Evolutionary conservation across 2,329 filamentous ascomycete species (phyloP), one percentile per base, ranked within the genome.

Genomic region (Aspergillus hortae): DNA sequence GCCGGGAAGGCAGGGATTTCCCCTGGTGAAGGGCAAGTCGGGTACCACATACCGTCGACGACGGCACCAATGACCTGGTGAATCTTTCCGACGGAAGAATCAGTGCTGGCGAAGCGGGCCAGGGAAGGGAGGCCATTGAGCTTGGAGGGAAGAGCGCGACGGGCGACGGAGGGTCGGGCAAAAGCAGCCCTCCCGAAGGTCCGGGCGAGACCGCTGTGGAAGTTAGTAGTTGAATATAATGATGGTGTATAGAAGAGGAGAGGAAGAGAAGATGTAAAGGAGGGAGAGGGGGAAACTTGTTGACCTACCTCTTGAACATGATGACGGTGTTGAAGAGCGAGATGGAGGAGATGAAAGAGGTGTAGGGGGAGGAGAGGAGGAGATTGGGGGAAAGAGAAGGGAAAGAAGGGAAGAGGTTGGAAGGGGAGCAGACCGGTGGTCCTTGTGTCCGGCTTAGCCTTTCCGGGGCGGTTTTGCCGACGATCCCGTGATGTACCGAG

Each of bases 21-120:
- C 23, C 56, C 55, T 54, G 19, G 47, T 41, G 57, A 61, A 60
- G 59, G 62, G 56, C 53, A 44, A 49, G 6, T 9, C 55, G 52
- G 47, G 50, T 42, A 49, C 50, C 53, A 73, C 89, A 81, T 82
- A 95, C 90, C 91, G 81, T 97, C 94, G 70, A 97, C 94, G 75
- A 97, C 92, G 81, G 94, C 92, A 89, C 94, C 92, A 80, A 96
- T 96, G 77, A 96, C 92, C 81, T 91, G 80, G 74, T 84, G 79
- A 72, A 85, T 80, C 77, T 82, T 86, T 72, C 86, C 86, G 74
- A 80, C 74, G 52, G 70, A 66, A 53, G 79, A 69, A 62, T 83
- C 80, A 62, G 82, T 80, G 70, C 77, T 82, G 66, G 85, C 84
- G 71, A 82, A 84, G 65, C 85, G 78, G 66, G 84, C 77, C 58